Evolutionary conservation across 1,139 yeast genomes (phyloP), one percentile per base, ranked within the genome.

Genomic region (Arxiozyma telluris): DNA sequence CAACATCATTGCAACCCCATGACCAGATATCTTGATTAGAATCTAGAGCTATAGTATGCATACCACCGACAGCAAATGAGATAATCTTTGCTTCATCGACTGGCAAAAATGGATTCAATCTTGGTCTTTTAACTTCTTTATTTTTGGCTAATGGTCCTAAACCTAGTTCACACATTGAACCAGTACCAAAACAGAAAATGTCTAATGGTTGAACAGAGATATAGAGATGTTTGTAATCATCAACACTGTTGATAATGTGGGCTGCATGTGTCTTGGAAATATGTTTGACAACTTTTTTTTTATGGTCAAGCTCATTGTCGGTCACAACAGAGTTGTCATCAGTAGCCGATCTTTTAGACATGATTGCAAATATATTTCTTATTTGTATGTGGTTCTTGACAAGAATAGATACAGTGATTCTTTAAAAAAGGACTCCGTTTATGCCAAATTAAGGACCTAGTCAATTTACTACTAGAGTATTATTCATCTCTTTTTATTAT

Each of bases 1-100:
- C 91, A 58, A 89, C 84, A 65, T 93, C 99, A 64, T 93, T 94
- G 53, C 87, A 86, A 56, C 99, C 99, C 99, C 99, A 93, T 2
- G 96, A 87, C 96, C 97, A 91, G 9, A 93, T 71, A 54, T 80
- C 76, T 61, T 88, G 89, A 27, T 78, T 73, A 42, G 80, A 71
- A 66, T 90, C 97, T 53, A 93, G 72, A 0, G 94, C 97, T 47
- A 94, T 70, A 0, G 87, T 81, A 66, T 93, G 99, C 84, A 94
- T 93, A 51, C 98, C 99, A 47, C 99, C 98, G 25, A 82, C 96
- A 1, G 96, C 90, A 64, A 93, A 75, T 61, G 88, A 93, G 21
- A 89, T 94, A 51, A 91, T 81, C 1, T 84, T 85, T 11, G 79
- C 78, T 6, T 76, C 76, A 42, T 84, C 87, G 49, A 73, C 71